Percentiles rank a stretch among this genome's conserved stretches.
phyloP scores from a whole-genome alignment of 169 alveolate genomes.

The Plasmodium reichenowi region DNA sequence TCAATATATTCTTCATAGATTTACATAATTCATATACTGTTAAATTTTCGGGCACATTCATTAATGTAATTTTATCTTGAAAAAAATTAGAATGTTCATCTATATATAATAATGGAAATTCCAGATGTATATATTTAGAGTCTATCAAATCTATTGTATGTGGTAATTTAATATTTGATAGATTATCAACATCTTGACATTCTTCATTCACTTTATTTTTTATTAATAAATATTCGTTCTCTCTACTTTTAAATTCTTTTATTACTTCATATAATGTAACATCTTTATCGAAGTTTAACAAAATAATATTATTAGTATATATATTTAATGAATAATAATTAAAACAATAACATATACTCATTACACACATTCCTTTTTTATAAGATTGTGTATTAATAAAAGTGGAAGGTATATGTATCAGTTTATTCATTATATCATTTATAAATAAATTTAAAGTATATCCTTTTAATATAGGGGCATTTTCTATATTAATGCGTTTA shows the following conservation, averaged over 20 bases:
- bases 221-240: constrained; percentile 28
- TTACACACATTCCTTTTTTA: constrained; percentile 34
- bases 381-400: constrained; percentile 28
- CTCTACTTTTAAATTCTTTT: constrained; percentile 26
- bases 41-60: constrained; percentile 53
- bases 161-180: constrained; percentile 42
- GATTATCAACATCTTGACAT: constrained; percentile 37
- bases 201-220: constrained; percentile 60
- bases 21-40: constrained; percentile 22
- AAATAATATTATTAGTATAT: constrained; percentile 25
- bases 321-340: constrained; percentile 42
- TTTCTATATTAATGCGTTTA: constrained; percentile 22
- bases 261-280: constrained; percentile 35
- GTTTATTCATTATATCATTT: constrained; percentile 61
- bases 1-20: constrained; percentile 29
- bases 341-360: constrained; percentile 20
- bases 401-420: constrained; percentile 54
- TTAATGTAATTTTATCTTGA: constrained; percentile 39
- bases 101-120: constrained; percentile 59
- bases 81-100: constrained; percentile 38
- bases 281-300: constrained; percentile 31
- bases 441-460: constrained; percentile 49
- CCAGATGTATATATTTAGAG: constrained; percentile 35
- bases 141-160: constrained; percentile 16
- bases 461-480: constrained; percentile 41